A percentile compares a stretch with the other conserved stretches of the same genome.
Evolutionary conservation across 805 yeast species (phyloP).

Genomic region (Pichia pseudocactophila): DNA sequence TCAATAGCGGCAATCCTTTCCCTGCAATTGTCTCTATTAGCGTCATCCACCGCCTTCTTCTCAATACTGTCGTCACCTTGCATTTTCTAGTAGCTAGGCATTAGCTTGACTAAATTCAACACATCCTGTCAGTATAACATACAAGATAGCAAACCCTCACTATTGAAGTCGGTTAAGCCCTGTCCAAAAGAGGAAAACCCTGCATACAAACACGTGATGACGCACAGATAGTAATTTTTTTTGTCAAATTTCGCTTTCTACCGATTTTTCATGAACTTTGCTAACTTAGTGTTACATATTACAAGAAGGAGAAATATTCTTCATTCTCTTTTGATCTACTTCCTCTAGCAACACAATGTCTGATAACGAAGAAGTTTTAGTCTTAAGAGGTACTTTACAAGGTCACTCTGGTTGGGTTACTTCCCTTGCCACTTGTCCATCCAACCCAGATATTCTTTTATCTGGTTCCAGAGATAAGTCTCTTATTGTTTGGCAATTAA

Average conservation of each 20-base stretch:
- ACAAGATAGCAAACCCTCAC: too few relatives aligned
- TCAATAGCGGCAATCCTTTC: not conserved
- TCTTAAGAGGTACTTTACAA: slow-evolving; percentile 99
- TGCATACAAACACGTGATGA: not conserved
- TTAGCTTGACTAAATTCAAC: too few relatives aligned
- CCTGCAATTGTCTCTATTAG: not conserved
- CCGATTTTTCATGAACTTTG: too few relatives aligned
- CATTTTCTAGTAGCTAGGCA: too few relatives aligned
- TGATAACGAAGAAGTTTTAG: slow-evolving; percentile 85
- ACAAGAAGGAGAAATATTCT: not conserved
- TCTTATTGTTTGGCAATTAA: slow-evolving; percentile 94
- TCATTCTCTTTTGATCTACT: not conserved
- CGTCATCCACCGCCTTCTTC: not conserved
- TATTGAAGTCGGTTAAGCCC: not conserved
- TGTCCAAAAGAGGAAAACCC: not conserved
- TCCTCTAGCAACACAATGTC: slow-evolving; percentile 38
- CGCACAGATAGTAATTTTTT: not conserved
- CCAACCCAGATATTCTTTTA: slow-evolving; percentile 95
- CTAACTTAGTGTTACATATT: too few relatives aligned
- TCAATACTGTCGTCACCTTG: not conserved
- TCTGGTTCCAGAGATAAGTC: slow-evolving; percentile 99
- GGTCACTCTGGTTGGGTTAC: slow-evolving; percentile 97
- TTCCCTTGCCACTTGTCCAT: slow-evolving; percentile 93
- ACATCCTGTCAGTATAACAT: too few relatives aligned
- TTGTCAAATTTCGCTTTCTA: not conserved